These are phyloP conservation scores for Rhododendron vialii DNA, from an alignment of 148 eudicot genomes.

Conservation along the genomic window DNA sequence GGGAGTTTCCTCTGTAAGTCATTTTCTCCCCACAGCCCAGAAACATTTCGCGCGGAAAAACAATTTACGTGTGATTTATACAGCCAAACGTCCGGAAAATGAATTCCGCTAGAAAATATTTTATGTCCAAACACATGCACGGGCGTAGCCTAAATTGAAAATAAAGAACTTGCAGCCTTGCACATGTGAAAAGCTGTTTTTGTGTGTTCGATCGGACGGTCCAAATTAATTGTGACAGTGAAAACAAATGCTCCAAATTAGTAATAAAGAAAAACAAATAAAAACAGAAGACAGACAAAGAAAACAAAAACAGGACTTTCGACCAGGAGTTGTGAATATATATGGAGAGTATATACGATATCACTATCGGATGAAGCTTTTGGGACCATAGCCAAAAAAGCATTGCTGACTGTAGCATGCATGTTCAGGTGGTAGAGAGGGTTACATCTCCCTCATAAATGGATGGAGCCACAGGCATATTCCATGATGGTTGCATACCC, in stretches of 20 bases:
- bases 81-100: too few species aligned
- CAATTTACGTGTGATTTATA: too few species aligned
- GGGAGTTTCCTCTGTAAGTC: too few species aligned
- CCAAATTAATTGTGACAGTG: background rate
- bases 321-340: background rate
- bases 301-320: background rate
- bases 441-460: background rate
- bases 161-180: background rate
- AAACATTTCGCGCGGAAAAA: too few species aligned
- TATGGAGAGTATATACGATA: background rate
- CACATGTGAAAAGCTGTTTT: too few species aligned
- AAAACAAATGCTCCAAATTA: background rate
- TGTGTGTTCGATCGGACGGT: background rate
- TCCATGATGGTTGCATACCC: background rate
- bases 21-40: too few species aligned
- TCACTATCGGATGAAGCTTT: background rate
- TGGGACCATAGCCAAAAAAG: background rate
- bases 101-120: too few species aligned
- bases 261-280: too few species aligned
- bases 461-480: background rate
- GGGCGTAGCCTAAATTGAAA: background rate
- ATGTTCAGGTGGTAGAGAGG: background rate
- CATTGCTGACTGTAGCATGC: background rate
- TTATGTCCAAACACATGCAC: too few species aligned
- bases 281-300: too few species aligned